Percentiles rank a stretch among this genome's conserved stretches.
These are phyloP conservation scores for Globisporangium solare DNA, from an alignment of 352 stramenopile genomes.

Conservation along the genomic window DNA sequence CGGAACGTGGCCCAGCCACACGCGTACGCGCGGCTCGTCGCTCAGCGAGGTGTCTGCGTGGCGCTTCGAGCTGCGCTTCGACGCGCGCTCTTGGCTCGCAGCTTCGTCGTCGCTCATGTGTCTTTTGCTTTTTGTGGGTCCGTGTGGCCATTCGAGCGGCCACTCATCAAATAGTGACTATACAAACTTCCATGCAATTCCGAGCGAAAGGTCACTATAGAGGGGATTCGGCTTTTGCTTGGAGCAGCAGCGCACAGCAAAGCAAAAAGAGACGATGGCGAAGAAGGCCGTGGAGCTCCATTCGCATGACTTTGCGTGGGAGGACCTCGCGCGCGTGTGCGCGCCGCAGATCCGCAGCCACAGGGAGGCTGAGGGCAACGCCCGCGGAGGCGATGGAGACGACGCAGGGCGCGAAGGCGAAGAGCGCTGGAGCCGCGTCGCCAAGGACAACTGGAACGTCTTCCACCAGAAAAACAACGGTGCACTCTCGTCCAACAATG, in stretches of 20 bases:
- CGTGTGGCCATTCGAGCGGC: neutral
- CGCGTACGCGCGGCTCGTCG: neutral
- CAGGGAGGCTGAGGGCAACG: constrained; percentile 4
- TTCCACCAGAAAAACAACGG: constrained; percentile 79
- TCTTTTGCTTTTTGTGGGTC: no score
- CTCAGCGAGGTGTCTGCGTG: constrained; percentile 7
- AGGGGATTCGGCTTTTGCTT: constrained; percentile 2
- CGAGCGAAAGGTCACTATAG: neutral
- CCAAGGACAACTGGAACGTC: constrained; percentile 68
- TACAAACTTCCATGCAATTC: neutral
- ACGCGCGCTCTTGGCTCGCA: neutral
- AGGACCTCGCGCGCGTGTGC: constrained; percentile 52
- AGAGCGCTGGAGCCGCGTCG: constrained; percentile 38
- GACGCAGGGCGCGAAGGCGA: neutral
- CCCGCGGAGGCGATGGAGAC: neutral
- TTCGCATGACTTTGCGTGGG: constrained; percentile 77
- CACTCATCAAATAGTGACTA: neutral
- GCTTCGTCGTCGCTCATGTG: neutral
- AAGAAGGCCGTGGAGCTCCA: constrained; percentile 52
- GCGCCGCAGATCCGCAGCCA: constrained; percentile 9
- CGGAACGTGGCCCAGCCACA: constrained; percentile 56
- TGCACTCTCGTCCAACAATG: constrained; percentile 7
- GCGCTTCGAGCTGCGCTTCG: neutral
- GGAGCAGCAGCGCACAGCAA: constrained; percentile 4
- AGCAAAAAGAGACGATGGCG: constrained; percentile 12